phyloP scores from a whole-genome alignment of 2,329 filamentous ascomycete genomes.

The Aureobasidium sp. region DNA sequence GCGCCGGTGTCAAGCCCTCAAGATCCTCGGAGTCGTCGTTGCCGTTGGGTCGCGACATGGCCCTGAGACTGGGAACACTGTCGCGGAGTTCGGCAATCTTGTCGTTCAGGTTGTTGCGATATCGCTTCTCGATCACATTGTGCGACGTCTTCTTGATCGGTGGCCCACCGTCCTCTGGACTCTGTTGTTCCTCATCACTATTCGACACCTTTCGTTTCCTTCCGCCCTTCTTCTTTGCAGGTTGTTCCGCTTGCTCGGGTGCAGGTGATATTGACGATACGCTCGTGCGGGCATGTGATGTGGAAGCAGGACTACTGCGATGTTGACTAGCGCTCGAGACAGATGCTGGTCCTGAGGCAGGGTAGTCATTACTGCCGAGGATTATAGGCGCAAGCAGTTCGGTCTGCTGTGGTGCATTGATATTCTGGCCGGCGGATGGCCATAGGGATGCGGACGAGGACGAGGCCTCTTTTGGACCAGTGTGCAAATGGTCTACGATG shows the following conservation, averaged over 20 bases:
- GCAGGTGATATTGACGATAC: slow-evolving; percentile 27
- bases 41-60: slow-evolving; percentile 56
- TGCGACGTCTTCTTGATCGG: slow-evolving; percentile 85
- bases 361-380: slow-evolving; percentile 15
- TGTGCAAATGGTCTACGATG: slow-evolving; percentile 18
- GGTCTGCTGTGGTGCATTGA: slow-evolving; percentile 7
- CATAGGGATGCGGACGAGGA: not conserved
- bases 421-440: not conserved
- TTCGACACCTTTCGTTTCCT: slow-evolving; percentile 31
- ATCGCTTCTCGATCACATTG: slow-evolving; percentile 97
- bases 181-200: slow-evolving; percentile 21
- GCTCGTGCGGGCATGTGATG: slow-evolving; percentile 24
- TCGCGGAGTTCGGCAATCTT: slow-evolving; percentile 91
- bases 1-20: slow-evolving; percentile 62
- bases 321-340: not conserved
- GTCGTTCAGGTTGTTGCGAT: slow-evolving; percentile 92
- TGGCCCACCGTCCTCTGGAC: slow-evolving; percentile 32
- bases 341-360: not conserved
- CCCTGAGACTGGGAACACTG: slow-evolving; percentile 82
- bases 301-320: slow-evolving; percentile 25
- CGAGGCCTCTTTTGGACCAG: slow-evolving; percentile 20
- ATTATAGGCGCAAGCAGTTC: slow-evolving; percentile 5
- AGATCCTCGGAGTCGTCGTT: slow-evolving; percentile 75
- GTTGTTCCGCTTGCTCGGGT: slow-evolving; percentile 17
- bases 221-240: slow-evolving; percentile 29